These are phyloP conservation scores for Lasiodiplodia citricola DNA, from an alignment of 2,329 filamentous ascomycete genomes.

Conservation along the genomic window DNA sequence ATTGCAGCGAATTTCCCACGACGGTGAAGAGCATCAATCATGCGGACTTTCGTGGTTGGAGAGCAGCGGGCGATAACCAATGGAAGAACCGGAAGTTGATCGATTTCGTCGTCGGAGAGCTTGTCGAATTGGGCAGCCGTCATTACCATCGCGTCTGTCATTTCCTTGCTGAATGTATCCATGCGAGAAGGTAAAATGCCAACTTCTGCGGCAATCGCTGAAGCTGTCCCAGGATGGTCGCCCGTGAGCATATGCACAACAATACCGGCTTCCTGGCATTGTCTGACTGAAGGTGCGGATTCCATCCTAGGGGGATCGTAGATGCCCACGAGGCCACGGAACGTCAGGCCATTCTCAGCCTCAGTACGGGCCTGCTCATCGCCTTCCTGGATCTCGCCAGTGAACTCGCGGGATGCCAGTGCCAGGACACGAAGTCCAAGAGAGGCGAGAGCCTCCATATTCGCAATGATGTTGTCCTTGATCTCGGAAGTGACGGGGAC, in stretches of 20 bases:
- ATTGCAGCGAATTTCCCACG: conserved; percentile 47
- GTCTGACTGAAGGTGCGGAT: conserved; percentile 62
- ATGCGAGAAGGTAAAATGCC: conserved; percentile 48
- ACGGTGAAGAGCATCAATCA: conserved; percentile 50
- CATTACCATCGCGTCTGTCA: conserved; percentile 44
- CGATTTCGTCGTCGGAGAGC: conserved; percentile 50
- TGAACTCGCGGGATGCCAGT: conserved; percentile 59
- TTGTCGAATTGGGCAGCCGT: conserved; percentile 52
- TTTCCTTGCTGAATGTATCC: conserved; percentile 35
- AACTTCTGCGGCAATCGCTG: conserved; percentile 52
- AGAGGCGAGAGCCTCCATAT: conserved; percentile 71
- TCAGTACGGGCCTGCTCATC: conserved; percentile 60
- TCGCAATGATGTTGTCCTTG: conserved; percentile 63
- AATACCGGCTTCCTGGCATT: conserved; percentile 53
- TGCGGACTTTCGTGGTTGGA: conserved; percentile 54
- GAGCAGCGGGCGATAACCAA: conserved; percentile 54
- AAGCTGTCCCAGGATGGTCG: conserved; percentile 53
- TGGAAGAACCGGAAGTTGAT: conserved; percentile 47
- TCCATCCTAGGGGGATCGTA: conserved; percentile 86
- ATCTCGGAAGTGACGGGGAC: conserved; percentile 58
- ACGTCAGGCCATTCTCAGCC: conserved; percentile 71
- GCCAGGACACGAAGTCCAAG: conserved; percentile 73
- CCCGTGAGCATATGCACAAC: conserved; percentile 56
- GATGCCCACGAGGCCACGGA: conserved; percentile 80
- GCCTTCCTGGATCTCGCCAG: conserved; percentile 51